phyloP scores from a whole-genome alignment of 1,139 yeast species.

The Entelexis sorbosivorans region DNA sequence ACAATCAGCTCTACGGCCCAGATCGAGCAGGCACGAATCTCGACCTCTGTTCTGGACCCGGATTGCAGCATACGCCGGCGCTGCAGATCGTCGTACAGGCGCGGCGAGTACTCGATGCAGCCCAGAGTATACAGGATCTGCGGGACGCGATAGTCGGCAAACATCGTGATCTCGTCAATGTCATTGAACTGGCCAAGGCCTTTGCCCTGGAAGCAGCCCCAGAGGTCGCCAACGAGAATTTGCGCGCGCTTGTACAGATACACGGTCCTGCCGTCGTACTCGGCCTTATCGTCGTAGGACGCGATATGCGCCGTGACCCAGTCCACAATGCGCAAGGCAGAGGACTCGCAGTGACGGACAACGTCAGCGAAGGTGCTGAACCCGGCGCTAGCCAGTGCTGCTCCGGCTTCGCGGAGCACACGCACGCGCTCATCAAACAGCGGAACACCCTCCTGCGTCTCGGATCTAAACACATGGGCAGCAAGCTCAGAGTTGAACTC shows the following conservation, averaged over 20 bases:
- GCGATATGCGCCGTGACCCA: conserved; percentile 26
- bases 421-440: conserved; percentile 29
- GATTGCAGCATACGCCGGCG: conserved; percentile 6
- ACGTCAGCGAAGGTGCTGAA: conserved; percentile 25
- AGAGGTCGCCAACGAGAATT: conserved; percentile 35
- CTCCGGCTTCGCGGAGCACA: conserved; percentile 34
- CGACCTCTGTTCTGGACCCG: conserved; percentile 29
- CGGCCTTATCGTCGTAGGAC: conserved; percentile 31
- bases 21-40: conserved; percentile 35
- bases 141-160: conserved; percentile 39
- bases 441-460: conserved; percentile 26
- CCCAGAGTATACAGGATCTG: conserved; percentile 34
- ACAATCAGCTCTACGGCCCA: conserved; percentile 35
- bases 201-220: conserved; percentile 37
- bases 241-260: conserved; percentile 35
- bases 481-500: conserved; percentile 27
- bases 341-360: conserved; percentile 25
- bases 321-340: conserved; percentile 30
- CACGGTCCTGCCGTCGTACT: conserved; percentile 28
- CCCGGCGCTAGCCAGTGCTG: conserved; percentile 21
- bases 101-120: conserved; percentile 31
- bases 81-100: conserved; percentile 19
- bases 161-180: conserved; percentile 36
- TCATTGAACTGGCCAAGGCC: conserved; percentile 33
- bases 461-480: conserved; percentile 28